Evolutionary conservation across 2,329 filamentous ascomycete genomes (phyloP).

Genomic region (Cladobotryum protrusum): DNA sequence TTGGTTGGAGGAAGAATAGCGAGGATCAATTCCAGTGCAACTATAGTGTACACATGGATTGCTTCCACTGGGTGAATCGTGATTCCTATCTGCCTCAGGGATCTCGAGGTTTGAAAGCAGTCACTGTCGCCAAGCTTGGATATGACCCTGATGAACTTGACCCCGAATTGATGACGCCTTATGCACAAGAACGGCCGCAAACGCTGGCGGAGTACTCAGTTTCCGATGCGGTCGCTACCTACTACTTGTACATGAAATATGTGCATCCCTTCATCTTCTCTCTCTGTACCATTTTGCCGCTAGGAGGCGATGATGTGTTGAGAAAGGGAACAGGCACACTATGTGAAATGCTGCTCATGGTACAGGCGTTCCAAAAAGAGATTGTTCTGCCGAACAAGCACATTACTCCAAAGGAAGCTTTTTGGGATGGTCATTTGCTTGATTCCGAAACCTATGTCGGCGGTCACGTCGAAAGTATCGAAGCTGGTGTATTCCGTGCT

Average conservation of each 20-base stretch:
- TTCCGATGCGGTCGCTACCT: conserved; percentile 96
- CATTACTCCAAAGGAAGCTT: conserved; percentile 79
- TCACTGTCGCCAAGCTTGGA: conserved; percentile 94
- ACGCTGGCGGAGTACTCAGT: conserved; percentile 96
- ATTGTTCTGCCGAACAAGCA: conserved; percentile 97
- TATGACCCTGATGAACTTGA: conserved; percentile 98
- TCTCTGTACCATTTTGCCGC: conserved; percentile 88
- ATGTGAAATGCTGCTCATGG: conserved; percentile 99
- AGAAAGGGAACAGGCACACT: conserved; percentile 95
- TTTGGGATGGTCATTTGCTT: conserved; percentile 93
- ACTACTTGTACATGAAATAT: conserved; percentile 99
- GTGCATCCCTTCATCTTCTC: conserved; percentile 99
- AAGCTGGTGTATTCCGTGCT: conserved; percentile 91
- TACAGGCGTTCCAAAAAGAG: conserved; percentile 86
- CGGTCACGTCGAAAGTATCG: conserved; percentile 98
- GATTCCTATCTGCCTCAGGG: conserved; percentile 97
- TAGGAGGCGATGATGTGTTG: conserved; percentile 86
- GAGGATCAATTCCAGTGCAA: conserved; percentile 96
- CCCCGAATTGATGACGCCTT: conserved; percentile 92
- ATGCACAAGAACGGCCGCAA: conserved; percentile 84
- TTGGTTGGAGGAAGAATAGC: conserved; percentile 89
- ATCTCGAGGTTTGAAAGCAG: conserved; percentile 92
- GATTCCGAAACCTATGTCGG: conserved; percentile 98
- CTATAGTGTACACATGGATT: conserved; percentile 98
- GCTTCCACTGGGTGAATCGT: conserved; percentile 97